Evolutionary conservation across 345 rosid species (phyloP).

Genomic region (Syzygium oleosum): DNA sequence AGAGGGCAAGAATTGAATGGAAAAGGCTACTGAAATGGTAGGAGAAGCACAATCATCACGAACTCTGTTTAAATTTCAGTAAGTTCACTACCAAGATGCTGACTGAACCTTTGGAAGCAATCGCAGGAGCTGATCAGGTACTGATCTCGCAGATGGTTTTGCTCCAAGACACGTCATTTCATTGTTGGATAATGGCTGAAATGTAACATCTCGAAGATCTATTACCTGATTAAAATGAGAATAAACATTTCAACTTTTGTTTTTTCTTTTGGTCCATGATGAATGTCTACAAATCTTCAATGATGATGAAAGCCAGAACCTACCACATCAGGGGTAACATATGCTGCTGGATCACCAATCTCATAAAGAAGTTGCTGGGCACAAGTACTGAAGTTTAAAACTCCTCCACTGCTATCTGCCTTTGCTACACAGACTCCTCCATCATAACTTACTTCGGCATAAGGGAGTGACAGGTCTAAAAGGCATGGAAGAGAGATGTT

Average conservation of each 20-base stretch:
- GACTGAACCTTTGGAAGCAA: conserved; percentile 59
- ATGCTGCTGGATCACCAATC: conserved; percentile 79
- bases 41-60: not conserved
- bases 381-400: conserved; percentile 62
- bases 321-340: conserved; percentile 93
- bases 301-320: conserved; percentile 5
- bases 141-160: conserved; percentile 42
- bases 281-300: not conserved
- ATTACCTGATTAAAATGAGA: conserved; percentile 34
- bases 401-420: conserved; percentile 73
- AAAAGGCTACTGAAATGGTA: not conserved
- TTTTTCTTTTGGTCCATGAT: not conserved
- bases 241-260: not conserved
- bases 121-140: conserved; percentile 66
- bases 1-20: not conserved
- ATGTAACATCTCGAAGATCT: conserved; percentile 64
- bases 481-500: conserved; percentile 46
- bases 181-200: conserved; percentile 49
- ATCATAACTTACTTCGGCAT: conserved; percentile 57
- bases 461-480: conserved; percentile 79
- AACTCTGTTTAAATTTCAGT: not conserved
- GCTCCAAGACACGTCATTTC: conserved; percentile 67
- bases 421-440: conserved; percentile 58
- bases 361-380: conserved; percentile 91
- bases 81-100: not conserved